Evolutionary conservation across 2,329 filamentous ascomycete species (phyloP).

Genomic region (Apiospora kogelbergensis): DNA sequence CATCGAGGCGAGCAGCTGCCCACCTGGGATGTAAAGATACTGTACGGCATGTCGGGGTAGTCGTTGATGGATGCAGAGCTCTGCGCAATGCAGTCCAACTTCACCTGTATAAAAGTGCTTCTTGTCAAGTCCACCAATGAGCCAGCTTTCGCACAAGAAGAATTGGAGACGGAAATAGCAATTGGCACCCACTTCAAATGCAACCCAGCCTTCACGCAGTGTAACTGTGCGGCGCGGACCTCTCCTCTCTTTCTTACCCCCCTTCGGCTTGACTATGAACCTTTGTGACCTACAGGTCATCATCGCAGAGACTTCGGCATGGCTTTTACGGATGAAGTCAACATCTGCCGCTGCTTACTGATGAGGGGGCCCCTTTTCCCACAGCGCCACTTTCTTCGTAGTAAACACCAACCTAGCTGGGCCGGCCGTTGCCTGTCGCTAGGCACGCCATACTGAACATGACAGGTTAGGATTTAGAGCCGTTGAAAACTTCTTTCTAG

Average conservation of each 20-base stretch:
- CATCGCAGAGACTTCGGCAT: neutral
- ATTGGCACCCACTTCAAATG: neutral
- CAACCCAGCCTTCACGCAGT: constrained; percentile 2
- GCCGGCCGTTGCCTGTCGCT: neutral
- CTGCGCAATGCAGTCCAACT: neutral
- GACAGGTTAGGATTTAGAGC: neutral
- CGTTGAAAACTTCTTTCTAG: neutral
- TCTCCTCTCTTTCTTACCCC: neutral
- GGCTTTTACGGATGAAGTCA: neutral
- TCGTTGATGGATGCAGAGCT: neutral
- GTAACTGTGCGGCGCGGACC: constrained; percentile 10
- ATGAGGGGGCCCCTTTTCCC: neutral
- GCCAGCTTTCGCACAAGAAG: neutral
- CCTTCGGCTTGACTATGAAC: neutral
- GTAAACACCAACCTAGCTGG: neutral
- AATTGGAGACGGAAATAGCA: neutral
- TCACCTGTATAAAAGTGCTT: constrained; percentile 1
- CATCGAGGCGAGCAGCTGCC: neutral
- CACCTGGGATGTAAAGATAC: neutral
- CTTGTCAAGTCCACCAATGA: constrained; percentile 5
- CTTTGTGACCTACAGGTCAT: neutral
- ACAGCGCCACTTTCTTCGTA: neutral
- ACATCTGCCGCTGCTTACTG: neutral
- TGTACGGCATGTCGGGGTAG: neutral
- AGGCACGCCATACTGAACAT: neutral